These are phyloP conservation scores for Linaria vulgaris DNA, from an alignment of 257 asterid genomes.

Conservation along the genomic window DNA sequence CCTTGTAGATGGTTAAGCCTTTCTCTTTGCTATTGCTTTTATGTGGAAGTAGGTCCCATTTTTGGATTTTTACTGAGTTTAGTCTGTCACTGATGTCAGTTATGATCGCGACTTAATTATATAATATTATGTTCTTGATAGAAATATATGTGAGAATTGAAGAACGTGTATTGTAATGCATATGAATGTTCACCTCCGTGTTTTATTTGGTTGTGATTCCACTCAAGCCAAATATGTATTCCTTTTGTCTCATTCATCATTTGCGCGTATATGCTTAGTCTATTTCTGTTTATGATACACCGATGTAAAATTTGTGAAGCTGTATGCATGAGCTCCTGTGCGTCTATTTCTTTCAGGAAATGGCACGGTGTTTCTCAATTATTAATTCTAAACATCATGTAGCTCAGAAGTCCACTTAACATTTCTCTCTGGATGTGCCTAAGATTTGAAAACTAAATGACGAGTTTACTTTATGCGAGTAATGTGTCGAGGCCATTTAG, in stretches of 20 bases:
- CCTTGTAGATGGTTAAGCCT: not conserved
- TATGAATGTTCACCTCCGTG: not conserved
- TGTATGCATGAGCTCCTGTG: slow-evolving; percentile 1
- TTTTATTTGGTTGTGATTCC: slow-evolving; percentile 5
- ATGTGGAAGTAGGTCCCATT: slow-evolving; percentile 5
- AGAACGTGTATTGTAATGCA: not conserved
- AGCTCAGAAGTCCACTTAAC: too few species aligned
- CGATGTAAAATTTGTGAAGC: not conserved
- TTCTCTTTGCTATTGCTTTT: not conserved
- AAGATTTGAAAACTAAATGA: too few species aligned
- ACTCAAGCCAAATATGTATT: not conserved
- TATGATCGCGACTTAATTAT: too few species aligned
- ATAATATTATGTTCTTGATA: too few species aligned
- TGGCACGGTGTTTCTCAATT: not conserved
- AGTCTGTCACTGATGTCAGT: too few species aligned
- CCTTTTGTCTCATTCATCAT: not conserved
- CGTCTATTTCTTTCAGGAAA: not conserved
- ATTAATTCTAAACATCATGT: too few species aligned
- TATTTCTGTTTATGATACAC: too few species aligned
- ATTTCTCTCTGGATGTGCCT: too few species aligned
- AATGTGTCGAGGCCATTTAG: too few species aligned
- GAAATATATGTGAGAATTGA: not conserved
- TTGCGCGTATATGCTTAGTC: not conserved
- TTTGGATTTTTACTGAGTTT: slow-evolving; percentile 1
- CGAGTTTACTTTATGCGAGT: too few species aligned